Base-by-base conservation (phyloP, 139 green algal genomes). In the Chlorella sp. region DNA sequence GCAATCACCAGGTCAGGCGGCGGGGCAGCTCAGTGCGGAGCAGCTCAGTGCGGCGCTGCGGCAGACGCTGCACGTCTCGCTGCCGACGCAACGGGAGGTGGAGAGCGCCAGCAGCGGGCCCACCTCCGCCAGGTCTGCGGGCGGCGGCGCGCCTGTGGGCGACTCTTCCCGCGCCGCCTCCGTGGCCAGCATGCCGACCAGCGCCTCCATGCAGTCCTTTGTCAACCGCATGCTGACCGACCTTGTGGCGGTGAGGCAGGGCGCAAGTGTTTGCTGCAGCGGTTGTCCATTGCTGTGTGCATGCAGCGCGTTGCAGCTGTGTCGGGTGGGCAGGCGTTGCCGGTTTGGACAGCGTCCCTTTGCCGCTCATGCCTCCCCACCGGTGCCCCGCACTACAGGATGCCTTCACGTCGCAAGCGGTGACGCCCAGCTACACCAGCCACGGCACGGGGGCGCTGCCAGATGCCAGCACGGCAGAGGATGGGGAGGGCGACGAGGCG, bases 211-310 rank as follows among this genome's bases (percentile, higher is more conserved):
- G 81, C 56, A 56, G 30, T 81, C 73, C 75, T 80, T 88, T 22
- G 84, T 90, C 40, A 87, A 86, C 76, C 51, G 54, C 67, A 86
- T 90, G 87, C 51, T 90, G 64, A 51, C 34, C 26, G 87, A 87
- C 81, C 73, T 86, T 9, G 77, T 90, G 40, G 34, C 86, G 73
- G 85, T 85, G 46, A 56, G 64, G 76, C 13, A 30, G 34, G 44
- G 28, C 9, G 73, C 20, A 7, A 56, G 20, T 40, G 32, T 36
- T 1, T 44, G 28, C 16, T 65, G 0, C 43, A 3, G 43, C 11
- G 26, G 73, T 43, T 60, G 16, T 8, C 43, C 24, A 24, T 16
- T 54, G 46, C 46, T 11, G 46, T 19, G 8, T 54, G 46, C 8
- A 8, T 60, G 51, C 16, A 60, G 13, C 28, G 32, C 64, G 41